phyloP scores from a whole-genome alignment of 441 rosid species.

The Theobroma grandiflorum region DNA sequence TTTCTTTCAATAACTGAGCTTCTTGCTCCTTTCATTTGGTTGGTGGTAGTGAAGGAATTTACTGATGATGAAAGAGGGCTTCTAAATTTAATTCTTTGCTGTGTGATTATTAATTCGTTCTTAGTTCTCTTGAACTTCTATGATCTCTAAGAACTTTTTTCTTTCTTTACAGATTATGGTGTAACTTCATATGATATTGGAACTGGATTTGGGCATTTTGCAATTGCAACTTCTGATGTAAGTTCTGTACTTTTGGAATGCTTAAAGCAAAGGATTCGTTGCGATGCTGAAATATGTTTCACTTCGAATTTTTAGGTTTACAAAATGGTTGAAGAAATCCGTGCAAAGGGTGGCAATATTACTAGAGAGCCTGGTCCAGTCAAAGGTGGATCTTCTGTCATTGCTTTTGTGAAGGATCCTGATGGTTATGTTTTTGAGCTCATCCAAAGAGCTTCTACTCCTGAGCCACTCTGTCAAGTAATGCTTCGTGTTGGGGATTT shows the following conservation, averaged over 20 bases:
- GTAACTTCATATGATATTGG: constrained; percentile 91
- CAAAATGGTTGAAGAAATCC: constrained; percentile 79
- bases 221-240: constrained; percentile 88
- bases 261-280: constrained; percentile 17
- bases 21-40: too few relatives aligned
- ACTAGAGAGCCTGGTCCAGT: constrained; percentile 97
- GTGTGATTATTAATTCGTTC: neutral
- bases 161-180: constrained; percentile 74
- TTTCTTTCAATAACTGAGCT: too few relatives aligned
- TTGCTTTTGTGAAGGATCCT: constrained; percentile 97
- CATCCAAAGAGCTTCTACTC: constrained; percentile 88
- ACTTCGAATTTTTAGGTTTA: constrained; percentile 55
- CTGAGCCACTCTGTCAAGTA: constrained; percentile 95
- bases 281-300: constrained; percentile 22
- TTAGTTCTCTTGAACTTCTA: neutral
- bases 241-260: constrained; percentile 30
- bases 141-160: constrained; percentile 23
- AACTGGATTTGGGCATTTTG: constrained; percentile 97
- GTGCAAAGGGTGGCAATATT: constrained; percentile 81
- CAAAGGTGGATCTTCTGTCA: constrained; percentile 77
- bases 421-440: constrained; percentile 94
- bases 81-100: neutral
- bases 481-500: constrained; percentile 98
- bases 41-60: neutral
- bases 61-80: neutral